Base-by-base conservation (phyloP, 257 asterid species). In the Ilex aquifolium region DNA sequence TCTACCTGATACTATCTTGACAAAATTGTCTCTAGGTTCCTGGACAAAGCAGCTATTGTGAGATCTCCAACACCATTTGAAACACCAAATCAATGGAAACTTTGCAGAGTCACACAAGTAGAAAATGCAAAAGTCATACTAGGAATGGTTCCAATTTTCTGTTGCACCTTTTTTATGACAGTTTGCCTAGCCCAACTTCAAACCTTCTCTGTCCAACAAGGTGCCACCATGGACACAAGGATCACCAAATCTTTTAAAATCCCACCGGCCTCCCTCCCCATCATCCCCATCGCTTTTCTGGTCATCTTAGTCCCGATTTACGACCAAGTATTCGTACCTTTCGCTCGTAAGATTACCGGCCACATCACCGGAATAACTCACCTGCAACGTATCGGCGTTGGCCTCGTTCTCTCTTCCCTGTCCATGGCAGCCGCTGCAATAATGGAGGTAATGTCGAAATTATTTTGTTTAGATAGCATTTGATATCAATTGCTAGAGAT, bases 171-270 rank as follows among this genome's bases (percentile, higher is more conserved):
- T 17, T 74, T 88, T 60, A 88, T 88, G 96, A 83, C 96, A 1
- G 90, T 88, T 15, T 83, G 92, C 62, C 54, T 88, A 4, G 96
- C 96, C 0, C 95, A 88, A 71, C 92, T 88, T 10, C 96, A 85
- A 63, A 86, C 96, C 27, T 86, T 88, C 79, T 86, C 88, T 8
- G 70, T 88, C 53, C 80, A 79, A 30, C 96, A 86, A 61, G 95
- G 92, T 6, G 44, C 65, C 50, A 88, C 96, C 11, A 88, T 86
- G 96, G 92, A 84, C 74, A 72, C 84, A 32, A 76, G 49, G 13
- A 74, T 88, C 63, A 68, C 77, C 3, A 78, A 73, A 8, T 27
- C 75, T 7, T 86, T 88, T 78, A 49, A 78, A 3, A 57, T 82
- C 10, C 96, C 96, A 4, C 83, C 95, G 0, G 90, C 95, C 1